Conservation (phyloP, 352 stramenopile genomes). For the Phytophthora hybrid region DNA sequence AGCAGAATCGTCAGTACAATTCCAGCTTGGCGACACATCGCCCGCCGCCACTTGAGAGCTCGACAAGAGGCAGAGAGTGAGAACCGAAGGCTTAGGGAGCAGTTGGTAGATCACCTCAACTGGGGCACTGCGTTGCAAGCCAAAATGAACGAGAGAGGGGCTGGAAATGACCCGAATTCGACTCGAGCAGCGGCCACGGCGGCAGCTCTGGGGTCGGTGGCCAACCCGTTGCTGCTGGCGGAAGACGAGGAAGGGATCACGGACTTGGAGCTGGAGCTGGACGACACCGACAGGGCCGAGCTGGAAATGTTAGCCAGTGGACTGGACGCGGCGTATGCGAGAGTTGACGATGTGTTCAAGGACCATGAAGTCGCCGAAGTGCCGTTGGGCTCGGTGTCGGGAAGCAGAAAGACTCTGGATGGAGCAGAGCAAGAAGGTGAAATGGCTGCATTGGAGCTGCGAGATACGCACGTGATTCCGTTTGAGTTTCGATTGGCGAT, state of each 20-base stretch:
- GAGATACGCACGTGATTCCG: conserved; percentile 39
- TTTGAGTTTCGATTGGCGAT: conserved; percentile 42
- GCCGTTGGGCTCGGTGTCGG: conserved; percentile 15
- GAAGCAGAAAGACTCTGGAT: conserved; percentile 26
- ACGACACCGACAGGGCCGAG: conserved; percentile 32
- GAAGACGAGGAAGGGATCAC: conserved; percentile 40
- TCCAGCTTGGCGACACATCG: conserved; percentile 44
- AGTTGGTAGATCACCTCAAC: conserved; percentile 31
- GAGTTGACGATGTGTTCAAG: conserved; percentile 31
- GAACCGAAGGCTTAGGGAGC: conserved; percentile 30
- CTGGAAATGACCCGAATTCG: conserved; percentile 1
- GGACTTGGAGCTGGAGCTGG: conserved; percentile 33
- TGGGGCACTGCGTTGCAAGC: conserved; percentile 29
- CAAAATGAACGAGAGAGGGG: conserved; percentile 24
- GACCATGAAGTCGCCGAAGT: conserved; percentile 13
- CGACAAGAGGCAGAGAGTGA: conserved; percentile 32
- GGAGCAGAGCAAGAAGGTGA: conserved; percentile 3
- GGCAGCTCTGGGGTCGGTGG: conserved; percentile 20
- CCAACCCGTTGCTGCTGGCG: conserved; percentile 27
- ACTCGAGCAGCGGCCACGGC: conserved; percentile 16
- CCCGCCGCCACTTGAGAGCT: conserved; percentile 28
- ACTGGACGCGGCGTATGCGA: conserved; percentile 34
- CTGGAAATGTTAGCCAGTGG: conserved; percentile 40
- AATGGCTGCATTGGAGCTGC: conserved; percentile 27
- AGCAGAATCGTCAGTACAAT: conserved; percentile 34